These are phyloP conservation scores for Boletus sp. DNA, from an alignment of 768 basidiomycete species.

Conservation along the genomic window DNA sequence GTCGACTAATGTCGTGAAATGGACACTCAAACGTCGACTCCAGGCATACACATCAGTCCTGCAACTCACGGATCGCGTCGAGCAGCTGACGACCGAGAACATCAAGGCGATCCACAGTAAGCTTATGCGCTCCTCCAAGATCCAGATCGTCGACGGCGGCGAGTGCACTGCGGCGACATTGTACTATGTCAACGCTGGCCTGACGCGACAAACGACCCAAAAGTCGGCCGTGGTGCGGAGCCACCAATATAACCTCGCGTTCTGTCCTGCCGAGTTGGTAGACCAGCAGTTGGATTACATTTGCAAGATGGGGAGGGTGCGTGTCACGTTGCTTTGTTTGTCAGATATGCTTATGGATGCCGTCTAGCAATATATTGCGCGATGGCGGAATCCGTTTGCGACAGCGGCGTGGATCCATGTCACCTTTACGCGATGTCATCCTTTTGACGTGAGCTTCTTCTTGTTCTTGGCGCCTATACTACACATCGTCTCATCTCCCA, in stretches of 20 bases:
- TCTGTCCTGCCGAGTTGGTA: constrained; percentile 28
- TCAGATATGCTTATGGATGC: background rate
- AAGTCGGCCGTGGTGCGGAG: constrained; percentile 31
- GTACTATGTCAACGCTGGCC: constrained; percentile 30
- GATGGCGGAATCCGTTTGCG: constrained; percentile 37
- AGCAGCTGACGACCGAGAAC: constrained; percentile 25
- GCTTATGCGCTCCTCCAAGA: constrained; percentile 32
- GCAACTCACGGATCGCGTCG: constrained; percentile 22
- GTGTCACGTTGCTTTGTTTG: background rate
- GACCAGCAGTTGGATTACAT: constrained; percentile 34
- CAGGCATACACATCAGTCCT: constrained; percentile 27
- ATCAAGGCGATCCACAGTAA: constrained; percentile 30
- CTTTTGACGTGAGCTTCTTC: constrained; percentile 28
- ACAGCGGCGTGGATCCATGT: constrained; percentile 36
- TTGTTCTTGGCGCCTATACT: background rate
- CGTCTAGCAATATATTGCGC: constrained; percentile 34
- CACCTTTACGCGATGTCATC: constrained; percentile 34
- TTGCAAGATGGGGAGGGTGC: constrained; percentile 33
- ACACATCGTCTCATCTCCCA: background rate
- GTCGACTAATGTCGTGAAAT: background rate
- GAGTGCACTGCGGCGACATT: constrained; percentile 8
- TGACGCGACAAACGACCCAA: constrained; percentile 27
- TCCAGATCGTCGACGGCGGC: constrained; percentile 20
- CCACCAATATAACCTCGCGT: constrained; percentile 33
- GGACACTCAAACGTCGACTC: background rate